Evolutionary conservation across 371 early-diverging fungal genomes (phyloP), one percentile per base, ranked within the genome.

Genomic region (Amoeboaphelidium protococcarum): DNA sequence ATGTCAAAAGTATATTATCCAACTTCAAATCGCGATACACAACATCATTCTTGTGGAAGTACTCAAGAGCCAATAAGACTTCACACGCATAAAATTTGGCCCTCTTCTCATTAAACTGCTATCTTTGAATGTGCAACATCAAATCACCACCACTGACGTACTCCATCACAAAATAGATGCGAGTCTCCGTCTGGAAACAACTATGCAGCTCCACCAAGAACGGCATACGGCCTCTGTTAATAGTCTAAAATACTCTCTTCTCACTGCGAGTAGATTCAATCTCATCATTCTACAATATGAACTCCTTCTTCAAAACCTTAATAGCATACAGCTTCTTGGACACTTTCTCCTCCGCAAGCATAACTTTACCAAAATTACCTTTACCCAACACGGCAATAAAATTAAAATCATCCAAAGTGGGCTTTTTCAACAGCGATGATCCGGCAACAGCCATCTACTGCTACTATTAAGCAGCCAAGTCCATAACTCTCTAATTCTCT

Each of bases 91-190:
- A 99, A 54, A 96, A 99, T 26, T 76, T 83, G 47, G 90, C 83
- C 47, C 82, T 72, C 40, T 75, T 61, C 61, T 86, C 83, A 26
- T 78, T 69, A 57, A 86, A 85, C 56, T 76, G 73, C 46, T 40
- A 37, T 41, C 3, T 48, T 25, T 40, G 87, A 44, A 87, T 90
- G 55, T 87, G 89, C 68, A 81, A 81, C 88, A 98, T 91, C 58
- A 99, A 65, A 64, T 99, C 99, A 48, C 99, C 99, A 50, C 99
- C 99, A 22, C 72, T 69, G 3, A 97, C 78, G 66, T 90, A 99
- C 55, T 99, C 98, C 91, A 97, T 91, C 22, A 95, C 91, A 61
- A 98, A 87, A 64, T 82, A 94, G 26, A 97, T 67, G 45, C 90
- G 72, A 37, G 77, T 77, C 40, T 83, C 76, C 0, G 87, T 80